phyloP scores from a whole-genome alignment of 495 filamentous ascomycete genomes.

The Bacidia rubella region DNA sequence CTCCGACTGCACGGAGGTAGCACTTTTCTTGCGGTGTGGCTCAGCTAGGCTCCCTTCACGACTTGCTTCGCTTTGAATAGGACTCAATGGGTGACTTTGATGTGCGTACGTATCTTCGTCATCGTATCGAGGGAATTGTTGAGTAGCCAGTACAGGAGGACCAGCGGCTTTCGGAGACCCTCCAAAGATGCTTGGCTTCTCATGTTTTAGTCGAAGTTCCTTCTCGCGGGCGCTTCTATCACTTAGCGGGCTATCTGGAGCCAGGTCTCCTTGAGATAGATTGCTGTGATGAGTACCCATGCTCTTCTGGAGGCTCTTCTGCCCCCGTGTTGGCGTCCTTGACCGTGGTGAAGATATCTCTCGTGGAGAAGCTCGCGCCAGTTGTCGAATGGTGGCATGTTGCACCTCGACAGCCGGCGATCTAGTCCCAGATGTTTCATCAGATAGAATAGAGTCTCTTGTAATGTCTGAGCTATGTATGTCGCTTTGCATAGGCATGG shows the following conservation, averaged over 20 bases:
- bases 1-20: slow-evolving; percentile 37
- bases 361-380: slow-evolving; percentile 38
- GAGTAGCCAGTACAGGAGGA: slow-evolving; percentile 33
- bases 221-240: slow-evolving; percentile 34
- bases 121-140: slow-evolving; percentile 30
- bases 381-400: slow-evolving; percentile 37
- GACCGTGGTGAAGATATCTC: slow-evolving; percentile 39
- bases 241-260: slow-evolving; percentile 33
- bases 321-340: slow-evolving; percentile 39
- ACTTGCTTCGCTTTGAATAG: slow-evolving; percentile 79
- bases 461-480: slow-evolving; percentile 76
- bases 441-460: slow-evolving; percentile 75
- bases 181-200: slow-evolving; percentile 22
- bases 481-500: slow-evolving; percentile 76
- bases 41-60: slow-evolving; percentile 38
- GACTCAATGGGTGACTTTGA: slow-evolving; percentile 56
- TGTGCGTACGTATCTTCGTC: slow-evolving; percentile 38
- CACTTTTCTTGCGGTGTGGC: slow-evolving; percentile 22
- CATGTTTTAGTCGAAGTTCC: slow-evolving; percentile 28
- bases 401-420: slow-evolving; percentile 21
- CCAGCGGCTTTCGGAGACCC: slow-evolving; percentile 32
- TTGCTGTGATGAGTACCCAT: slow-evolving; percentile 45
- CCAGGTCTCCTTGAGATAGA: slow-evolving; percentile 41
- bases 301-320: slow-evolving; percentile 28
- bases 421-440: slow-evolving; percentile 54